Evolutionary conservation across 108 stramenopile species (phyloP).

Genomic region (Bacterosira constricta): DNA sequence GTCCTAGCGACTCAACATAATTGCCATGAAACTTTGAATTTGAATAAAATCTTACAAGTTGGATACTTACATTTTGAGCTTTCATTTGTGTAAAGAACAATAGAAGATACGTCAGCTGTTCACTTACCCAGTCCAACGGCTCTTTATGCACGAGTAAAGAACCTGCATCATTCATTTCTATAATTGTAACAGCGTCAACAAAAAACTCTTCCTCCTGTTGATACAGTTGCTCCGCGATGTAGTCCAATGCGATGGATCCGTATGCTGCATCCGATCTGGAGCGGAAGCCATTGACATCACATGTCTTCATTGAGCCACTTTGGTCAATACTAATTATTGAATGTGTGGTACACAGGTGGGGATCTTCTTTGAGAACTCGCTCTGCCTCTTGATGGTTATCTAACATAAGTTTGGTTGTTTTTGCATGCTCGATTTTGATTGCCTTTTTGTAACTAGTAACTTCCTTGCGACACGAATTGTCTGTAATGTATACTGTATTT

Average conservation of each 20-base stretch:
- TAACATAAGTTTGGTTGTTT: constrained; percentile 21
- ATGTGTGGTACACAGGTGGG: constrained; percentile 56
- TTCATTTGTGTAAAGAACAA: constrained; percentile 1
- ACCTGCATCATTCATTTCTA: constrained; percentile 55
- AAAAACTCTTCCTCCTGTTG: constrained; percentile 44
- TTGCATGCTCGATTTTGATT: constrained; percentile 44
- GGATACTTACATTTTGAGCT: constrained; percentile 58
- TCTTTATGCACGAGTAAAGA: constrained; percentile 44
- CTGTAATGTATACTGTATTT: constrained; percentile 58
- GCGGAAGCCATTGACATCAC: constrained; percentile 53
- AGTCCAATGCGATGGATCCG: constrained; percentile 58
- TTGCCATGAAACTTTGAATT: constrained; percentile 44
- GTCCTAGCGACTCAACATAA: constrained; percentile 26
- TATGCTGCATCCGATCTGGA: constrained; percentile 60
- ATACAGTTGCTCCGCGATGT: constrained; percentile 65
- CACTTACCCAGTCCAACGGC: constrained; percentile 57
- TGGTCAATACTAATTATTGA: constrained; percentile 69
- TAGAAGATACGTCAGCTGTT: no score
- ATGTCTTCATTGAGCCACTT: constrained; percentile 56
- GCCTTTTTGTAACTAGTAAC: constrained; percentile 59
- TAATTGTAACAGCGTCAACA: constrained; percentile 58
- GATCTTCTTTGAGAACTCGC: constrained; percentile 48
- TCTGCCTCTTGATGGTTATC: constrained; percentile 35
- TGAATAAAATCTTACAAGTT: constrained; percentile 42
- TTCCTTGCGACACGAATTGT: constrained; percentile 35